Percentiles rank a stretch among this genome's conserved stretches.
phyloP scores from a whole-genome alignment of 306 rosid species.

The Sphenostylis stenocarpa region DNA sequence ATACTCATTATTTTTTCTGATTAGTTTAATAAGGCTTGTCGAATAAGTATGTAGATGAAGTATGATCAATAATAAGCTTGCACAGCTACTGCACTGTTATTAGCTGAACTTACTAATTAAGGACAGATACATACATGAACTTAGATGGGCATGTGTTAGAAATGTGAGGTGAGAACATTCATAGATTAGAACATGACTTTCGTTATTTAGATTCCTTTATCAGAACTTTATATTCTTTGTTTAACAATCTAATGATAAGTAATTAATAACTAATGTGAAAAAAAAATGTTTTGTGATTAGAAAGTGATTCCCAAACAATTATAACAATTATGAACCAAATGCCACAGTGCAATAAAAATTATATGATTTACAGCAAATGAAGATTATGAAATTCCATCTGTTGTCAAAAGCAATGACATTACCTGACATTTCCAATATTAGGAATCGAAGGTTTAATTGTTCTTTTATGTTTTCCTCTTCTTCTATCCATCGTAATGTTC shows the following conservation, averaged over 20 bases:
- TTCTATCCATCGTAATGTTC: slow-evolving; percentile 89
- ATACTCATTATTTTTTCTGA: slow-evolving; percentile 9
- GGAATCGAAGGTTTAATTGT: slow-evolving; percentile 45
- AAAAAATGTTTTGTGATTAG: neutral
- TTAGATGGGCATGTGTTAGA: neutral
- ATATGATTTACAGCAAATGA: neutral
- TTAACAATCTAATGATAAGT: neutral
- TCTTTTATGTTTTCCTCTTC: slow-evolving; percentile 52
- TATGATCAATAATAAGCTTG: neutral
- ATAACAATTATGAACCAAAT: neutral
- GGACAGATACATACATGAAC: neutral
- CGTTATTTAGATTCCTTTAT: neutral
- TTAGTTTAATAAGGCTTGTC: neutral
- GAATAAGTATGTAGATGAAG: neutral
- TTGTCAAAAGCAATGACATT: neutral
- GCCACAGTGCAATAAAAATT: neutral
- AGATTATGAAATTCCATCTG: neutral
- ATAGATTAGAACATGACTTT: neutral
- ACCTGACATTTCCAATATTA: slow-evolving; percentile 87
- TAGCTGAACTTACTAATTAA: neutral
- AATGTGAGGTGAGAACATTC: neutral
- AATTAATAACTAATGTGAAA: neutral
- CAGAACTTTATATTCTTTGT: neutral
- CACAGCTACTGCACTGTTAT: neutral
- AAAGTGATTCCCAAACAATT: neutral